Conservation (phyloP, 2,329 filamentous ascomycete genomes). For the Exophiala oligosperma region DNA sequence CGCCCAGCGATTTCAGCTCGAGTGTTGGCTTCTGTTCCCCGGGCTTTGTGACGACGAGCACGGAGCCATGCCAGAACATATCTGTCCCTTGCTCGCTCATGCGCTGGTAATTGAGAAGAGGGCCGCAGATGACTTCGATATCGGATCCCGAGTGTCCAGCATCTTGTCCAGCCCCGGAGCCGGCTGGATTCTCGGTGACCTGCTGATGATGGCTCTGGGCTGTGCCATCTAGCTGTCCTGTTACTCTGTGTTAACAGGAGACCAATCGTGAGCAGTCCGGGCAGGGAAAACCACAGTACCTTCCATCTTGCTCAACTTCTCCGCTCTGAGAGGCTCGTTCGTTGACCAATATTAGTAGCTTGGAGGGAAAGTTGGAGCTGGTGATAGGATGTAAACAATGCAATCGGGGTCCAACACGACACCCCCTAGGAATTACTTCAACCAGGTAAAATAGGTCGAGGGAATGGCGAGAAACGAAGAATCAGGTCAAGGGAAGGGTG, state of each 20-base stretch:
- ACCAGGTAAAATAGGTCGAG: not conserved
- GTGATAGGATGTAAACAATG: not conserved
- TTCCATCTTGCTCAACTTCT: slow-evolving; percentile 1
- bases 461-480: not conserved
- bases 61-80: slow-evolving; percentile 74
- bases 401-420: not conserved
- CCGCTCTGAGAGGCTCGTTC: no score
- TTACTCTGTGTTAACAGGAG: not conserved
- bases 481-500: not conserved
- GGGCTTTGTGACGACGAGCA: slow-evolving; percentile 77
- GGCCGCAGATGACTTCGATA: slow-evolving; percentile 47
- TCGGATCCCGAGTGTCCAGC: slow-evolving; percentile 26
- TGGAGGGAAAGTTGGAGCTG: no score
- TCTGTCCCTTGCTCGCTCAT: slow-evolving; percentile 37
- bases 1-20: slow-evolving; percentile 54
- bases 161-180: slow-evolving; percentile 28
- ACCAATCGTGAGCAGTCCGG: not conserved
- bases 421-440: not conserved
- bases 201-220: slow-evolving; percentile 7
- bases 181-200: slow-evolving; percentile 20
- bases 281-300: slow-evolving; percentile 2
- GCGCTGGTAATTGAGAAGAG: slow-evolving; percentile 52
- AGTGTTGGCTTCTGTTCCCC: slow-evolving; percentile 65
- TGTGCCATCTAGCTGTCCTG: slow-evolving; percentile 16
- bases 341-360: no score